Evolutionary conservation across 768 basidiomycete species (phyloP).

Genomic region (Boletus insuetus): DNA sequence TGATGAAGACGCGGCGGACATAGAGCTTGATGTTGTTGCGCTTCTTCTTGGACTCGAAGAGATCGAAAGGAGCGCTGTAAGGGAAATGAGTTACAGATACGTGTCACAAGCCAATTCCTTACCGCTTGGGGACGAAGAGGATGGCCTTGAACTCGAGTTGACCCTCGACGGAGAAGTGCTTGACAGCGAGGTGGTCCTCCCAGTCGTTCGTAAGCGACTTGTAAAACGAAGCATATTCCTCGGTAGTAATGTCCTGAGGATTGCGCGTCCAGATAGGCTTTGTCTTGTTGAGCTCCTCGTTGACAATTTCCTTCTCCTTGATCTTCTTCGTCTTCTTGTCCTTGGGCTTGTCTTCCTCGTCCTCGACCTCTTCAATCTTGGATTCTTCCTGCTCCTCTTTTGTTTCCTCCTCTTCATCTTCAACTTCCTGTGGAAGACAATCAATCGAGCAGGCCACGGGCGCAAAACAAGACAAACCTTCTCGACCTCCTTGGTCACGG

Average conservation of each 20-base stretch:
- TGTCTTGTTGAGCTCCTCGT: constrained; percentile 99
- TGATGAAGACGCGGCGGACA: constrained; percentile 99
- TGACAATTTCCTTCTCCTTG: constrained; percentile 82
- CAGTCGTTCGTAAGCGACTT: constrained; percentile 99
- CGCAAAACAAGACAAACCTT: constrained; percentile 57
- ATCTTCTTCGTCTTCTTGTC: constrained; percentile 93
- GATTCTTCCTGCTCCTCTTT: constrained; percentile 73
- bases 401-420: constrained; percentile 73
- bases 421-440: constrained; percentile 62
- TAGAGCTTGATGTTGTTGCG: constrained; percentile 99
- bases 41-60: constrained; percentile 99
- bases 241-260: constrained; percentile 86
- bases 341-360: constrained; percentile 81
- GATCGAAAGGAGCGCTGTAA: constrained; percentile 91
- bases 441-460: background rate
- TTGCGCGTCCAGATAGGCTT: constrained; percentile 99
- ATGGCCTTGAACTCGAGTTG: constrained; percentile 99
- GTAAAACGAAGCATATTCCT: constrained; percentile 97
- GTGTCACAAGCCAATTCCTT: constrained; percentile 22
- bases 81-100: background rate
- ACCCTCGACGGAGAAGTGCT: constrained; percentile 99
- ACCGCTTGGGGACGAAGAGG: constrained; percentile 96
- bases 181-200: constrained; percentile 99
- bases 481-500: constrained; percentile 98
- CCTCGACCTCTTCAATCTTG: constrained; percentile 81